Evolutionary conservation across 2,329 filamentous ascomycete genomes (phyloP).

Genomic region (Xylariaceae sp.): DNA sequence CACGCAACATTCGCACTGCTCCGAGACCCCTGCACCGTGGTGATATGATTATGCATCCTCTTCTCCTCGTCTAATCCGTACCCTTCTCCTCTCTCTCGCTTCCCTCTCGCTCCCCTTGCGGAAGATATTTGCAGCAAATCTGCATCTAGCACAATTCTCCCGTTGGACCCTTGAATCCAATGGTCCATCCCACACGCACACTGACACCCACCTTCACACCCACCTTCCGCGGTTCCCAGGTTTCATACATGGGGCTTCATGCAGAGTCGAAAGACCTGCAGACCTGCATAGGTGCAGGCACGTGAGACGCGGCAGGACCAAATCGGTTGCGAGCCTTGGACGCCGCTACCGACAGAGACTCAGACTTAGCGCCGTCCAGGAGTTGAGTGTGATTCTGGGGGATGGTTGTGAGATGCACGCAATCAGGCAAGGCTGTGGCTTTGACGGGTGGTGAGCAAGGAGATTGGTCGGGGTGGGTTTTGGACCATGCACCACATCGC

Average conservation of each 20-base stretch:
- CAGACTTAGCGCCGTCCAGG: slow-evolving; percentile 17
- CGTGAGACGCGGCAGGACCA: not conserved
- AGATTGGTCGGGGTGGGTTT: slow-evolving; percentile 8
- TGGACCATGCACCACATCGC: not conserved
- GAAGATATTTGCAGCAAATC: no score
- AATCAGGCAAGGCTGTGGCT: slow-evolving; percentile 25
- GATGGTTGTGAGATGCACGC: slow-evolving; percentile 14
- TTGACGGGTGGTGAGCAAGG: slow-evolving; percentile 18
- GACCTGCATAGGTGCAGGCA: not conserved
- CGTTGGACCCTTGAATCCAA: not conserved
- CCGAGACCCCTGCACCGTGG: not conserved
- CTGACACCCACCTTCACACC: no score
- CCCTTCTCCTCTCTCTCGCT: no score
- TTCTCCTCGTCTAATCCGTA: not conserved
- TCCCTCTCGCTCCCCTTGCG: no score
- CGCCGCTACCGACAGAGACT: slow-evolving; percentile 5
- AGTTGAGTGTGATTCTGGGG: not conserved
- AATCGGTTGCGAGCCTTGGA: not conserved
- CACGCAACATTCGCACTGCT: no score
- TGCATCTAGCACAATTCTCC: not conserved
- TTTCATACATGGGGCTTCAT: not conserved
- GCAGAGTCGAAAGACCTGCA: not conserved
- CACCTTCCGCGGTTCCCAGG: not conserved
- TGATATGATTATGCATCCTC: not conserved
- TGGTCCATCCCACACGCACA: not conserved